Evolutionary conservation across 129 eudicot species (phyloP).

Genomic region (Heracleum sosnowskyi): DNA sequence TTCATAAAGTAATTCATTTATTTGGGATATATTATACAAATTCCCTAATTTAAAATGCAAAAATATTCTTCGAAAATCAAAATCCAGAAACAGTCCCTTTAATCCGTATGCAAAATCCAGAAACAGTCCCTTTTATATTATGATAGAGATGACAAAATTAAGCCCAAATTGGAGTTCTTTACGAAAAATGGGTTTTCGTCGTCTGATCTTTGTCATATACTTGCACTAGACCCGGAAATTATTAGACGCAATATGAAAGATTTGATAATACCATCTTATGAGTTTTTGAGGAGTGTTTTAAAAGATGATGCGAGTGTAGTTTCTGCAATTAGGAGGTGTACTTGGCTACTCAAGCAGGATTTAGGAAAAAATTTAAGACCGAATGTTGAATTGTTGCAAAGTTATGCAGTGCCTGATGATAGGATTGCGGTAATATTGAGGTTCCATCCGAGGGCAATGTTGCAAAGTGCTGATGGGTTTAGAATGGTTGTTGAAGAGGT

Average conservation of each 20-base stretch:
- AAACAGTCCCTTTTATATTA: too few relatives aligned
- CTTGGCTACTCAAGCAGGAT: conserved; percentile 4
- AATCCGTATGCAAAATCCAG: too few relatives aligned
- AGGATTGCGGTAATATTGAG: not conserved
- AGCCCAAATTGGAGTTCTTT: not conserved
- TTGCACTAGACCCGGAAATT: not conserved
- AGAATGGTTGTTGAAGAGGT: not conserved
- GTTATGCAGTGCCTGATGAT: not conserved
- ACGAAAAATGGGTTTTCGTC: not conserved
- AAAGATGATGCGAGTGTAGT: not conserved
- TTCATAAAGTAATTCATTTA: too few relatives aligned
- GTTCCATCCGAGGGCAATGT: not conserved
- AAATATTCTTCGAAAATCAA: too few relatives aligned
- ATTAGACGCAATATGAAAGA: not conserved
- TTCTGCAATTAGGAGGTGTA: not conserved
- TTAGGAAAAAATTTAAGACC: not conserved
- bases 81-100: too few relatives aligned
- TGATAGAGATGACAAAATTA: not conserved
- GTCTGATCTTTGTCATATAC: not conserved
- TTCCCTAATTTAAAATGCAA: too few relatives aligned
- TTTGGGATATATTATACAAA: too few relatives aligned
- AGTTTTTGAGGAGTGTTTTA: conserved; percentile 1
- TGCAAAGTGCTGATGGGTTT: not conserved
- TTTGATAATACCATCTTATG: not conserved
- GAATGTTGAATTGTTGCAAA: conserved; percentile 2